Evolutionary conservation across 2,329 filamentous ascomycete species (phyloP).

Genomic region (Biscogniauxia mediterranea): DNA sequence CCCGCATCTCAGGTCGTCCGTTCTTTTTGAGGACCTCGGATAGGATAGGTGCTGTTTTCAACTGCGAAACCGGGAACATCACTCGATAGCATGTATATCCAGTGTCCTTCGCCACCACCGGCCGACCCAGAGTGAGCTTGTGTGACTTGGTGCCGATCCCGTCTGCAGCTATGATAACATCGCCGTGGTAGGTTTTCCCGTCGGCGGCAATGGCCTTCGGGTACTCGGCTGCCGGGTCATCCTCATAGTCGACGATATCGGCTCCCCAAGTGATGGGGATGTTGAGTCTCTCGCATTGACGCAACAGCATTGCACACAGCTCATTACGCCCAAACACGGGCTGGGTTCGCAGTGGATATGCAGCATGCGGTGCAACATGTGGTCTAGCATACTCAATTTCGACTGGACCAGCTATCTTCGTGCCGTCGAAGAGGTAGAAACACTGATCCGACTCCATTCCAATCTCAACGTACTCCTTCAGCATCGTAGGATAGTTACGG

Average conservation of each 20-base stretch:
- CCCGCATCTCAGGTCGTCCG: background rate
- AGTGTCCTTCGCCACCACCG: background rate
- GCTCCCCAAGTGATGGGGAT: conserved; percentile 17
- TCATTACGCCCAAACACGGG: background rate
- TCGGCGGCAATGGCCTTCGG: conserved; percentile 21
- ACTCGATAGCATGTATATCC: conserved; percentile 6
- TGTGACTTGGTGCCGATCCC: conserved; percentile 29
- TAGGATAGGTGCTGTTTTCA: conserved; percentile 7
- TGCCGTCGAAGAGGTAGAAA: background rate
- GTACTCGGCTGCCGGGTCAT: conserved; percentile 11
- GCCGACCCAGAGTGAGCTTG: conserved; percentile 7
- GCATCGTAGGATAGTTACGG: background rate
- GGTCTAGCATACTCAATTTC: background rate
- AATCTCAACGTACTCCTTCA: background rate
- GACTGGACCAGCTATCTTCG: background rate
- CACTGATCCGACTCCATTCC: background rate
- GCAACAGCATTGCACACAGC: conserved; percentile 1
- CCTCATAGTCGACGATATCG: conserved; percentile 17
- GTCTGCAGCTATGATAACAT: conserved; percentile 33
- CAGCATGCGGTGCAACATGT: background rate
- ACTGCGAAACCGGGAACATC: conserved; percentile 3
- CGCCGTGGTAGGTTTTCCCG: conserved; percentile 24
- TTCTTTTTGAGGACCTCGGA: conserved; percentile 1
- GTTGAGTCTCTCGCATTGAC: conserved; percentile 12
- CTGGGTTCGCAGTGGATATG: background rate